Evolutionary conservation across 176 grass and related monocot species (phyloP).

Genomic region (Phoenix roebelenii): DNA sequence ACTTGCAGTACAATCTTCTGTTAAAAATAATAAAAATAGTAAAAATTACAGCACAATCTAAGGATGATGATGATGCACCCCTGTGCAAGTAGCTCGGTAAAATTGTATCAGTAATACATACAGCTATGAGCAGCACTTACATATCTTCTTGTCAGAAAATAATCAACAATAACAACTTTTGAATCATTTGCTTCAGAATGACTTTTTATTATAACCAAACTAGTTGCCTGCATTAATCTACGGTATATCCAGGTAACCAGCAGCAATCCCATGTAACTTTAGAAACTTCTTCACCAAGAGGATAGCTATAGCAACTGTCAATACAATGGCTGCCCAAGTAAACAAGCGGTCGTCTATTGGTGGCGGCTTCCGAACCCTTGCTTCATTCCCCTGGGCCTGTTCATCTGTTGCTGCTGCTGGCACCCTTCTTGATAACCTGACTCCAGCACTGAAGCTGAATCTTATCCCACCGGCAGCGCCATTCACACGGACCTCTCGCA

Average conservation of each 20-base stretch:
- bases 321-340: constrained; percentile 63
- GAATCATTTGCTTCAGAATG: no score
- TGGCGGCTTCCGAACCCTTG: constrained; percentile 39
- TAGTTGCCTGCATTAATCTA: no score
- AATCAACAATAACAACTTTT: no score
- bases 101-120: no score
- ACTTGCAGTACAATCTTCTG: no score
- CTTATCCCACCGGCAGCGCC: constrained; percentile 22
- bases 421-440: constrained; percentile 20
- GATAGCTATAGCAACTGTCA: constrained; percentile 78
- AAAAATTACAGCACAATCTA: no score
- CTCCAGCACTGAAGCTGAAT: constrained; percentile 23
- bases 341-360: constrained; percentile 62
- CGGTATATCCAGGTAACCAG: constrained; percentile 50
- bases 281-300: constrained; percentile 87
- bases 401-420: neutral
- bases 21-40: no score
- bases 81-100: no score
- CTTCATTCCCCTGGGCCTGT: constrained; percentile 12
- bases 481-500: constrained; percentile 20
- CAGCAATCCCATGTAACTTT: constrained; percentile 43
- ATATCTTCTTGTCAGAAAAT: no score
- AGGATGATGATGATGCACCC: no score
- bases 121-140: no score
- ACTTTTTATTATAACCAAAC: no score